These are phyloP conservation scores for Telopea speciosissima DNA, from an alignment of 177 flowering plant genomes.

Conservation along the genomic window DNA sequence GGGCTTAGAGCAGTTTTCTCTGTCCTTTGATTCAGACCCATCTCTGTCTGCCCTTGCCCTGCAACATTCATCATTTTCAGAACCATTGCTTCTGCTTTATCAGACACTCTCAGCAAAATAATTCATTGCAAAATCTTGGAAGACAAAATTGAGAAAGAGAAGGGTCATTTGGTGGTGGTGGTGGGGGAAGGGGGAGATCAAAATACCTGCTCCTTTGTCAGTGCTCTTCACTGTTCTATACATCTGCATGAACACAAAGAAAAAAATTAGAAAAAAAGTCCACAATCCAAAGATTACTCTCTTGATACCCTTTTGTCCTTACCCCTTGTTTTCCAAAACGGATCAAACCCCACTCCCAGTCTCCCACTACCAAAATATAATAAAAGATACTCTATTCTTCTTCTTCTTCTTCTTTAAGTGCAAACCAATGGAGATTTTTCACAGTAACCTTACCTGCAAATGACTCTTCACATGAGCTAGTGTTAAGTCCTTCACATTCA, in stretches of 20 bases:
- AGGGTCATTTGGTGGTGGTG: not conserved
- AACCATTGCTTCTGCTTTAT: constrained; percentile 33
- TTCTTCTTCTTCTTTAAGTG: too few relatives aligned
- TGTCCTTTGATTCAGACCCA: constrained; percentile 29
- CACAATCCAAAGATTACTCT: constrained; percentile 33
- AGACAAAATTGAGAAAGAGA: not conserved
- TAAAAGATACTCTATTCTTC: not conserved
- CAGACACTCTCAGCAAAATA: constrained; percentile 33
- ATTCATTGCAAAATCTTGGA: constrained; percentile 18
- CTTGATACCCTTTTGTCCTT: constrained; percentile 62
- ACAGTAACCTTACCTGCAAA: constrained; percentile 67
- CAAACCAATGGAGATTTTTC: constrained; percentile 10
- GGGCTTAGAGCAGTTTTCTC: not conserved
- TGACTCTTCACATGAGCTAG: constrained; percentile 99
- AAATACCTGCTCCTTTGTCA: constrained; percentile 81
- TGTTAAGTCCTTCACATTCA: constrained; percentile 99
- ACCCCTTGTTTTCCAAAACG: constrained; percentile 14
- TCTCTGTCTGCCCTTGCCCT: constrained; percentile 47
- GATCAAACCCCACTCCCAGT: constrained; percentile 17
- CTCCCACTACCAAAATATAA: constrained; percentile 18
- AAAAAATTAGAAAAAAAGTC: constrained; percentile 20
- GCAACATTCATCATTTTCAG: constrained; percentile 26
- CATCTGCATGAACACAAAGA: constrained; percentile 74
- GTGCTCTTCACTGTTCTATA: constrained; percentile 99
- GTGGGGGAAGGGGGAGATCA: constrained; percentile 6